Evolutionary conservation across 1,284 basidiomycete species (phyloP).

Genomic region (Fomitopsis betulina): DNA sequence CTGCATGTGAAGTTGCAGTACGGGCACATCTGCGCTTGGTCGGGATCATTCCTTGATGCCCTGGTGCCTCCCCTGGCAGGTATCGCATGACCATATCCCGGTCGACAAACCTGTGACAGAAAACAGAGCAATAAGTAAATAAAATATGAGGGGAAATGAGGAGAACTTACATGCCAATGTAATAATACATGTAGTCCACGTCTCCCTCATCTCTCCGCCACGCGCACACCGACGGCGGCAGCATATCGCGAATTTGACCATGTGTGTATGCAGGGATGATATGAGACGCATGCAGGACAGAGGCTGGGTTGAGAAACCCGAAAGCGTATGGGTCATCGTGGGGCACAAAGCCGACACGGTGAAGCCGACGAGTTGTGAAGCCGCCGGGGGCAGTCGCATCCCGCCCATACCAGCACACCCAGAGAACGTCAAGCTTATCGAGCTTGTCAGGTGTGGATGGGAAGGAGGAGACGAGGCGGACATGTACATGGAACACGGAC

Average conservation of each 20-base stretch:
- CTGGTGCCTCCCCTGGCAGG: not conserved
- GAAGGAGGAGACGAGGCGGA: not conserved
- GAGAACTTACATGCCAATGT: slow-evolving; percentile 20
- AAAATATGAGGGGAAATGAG: slow-evolving; percentile 6
- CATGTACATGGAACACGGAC: slow-evolving; percentile 22
- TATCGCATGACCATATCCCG: not conserved
- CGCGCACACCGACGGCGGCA: not conserved
- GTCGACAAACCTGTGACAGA: not conserved
- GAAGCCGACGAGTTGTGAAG: slow-evolving; percentile 18
- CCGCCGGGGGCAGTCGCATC: slow-evolving; percentile 18
- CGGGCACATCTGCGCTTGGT: not conserved
- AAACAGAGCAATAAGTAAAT: no score
- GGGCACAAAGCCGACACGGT: slow-evolving; percentile 28
- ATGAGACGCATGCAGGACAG: slow-evolving; percentile 31
- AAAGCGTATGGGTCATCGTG: slow-evolving; percentile 27
- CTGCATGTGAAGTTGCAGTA: not conserved
- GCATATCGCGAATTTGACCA: not conserved
- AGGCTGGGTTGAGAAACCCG: slow-evolving; percentile 34
- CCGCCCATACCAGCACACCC: slow-evolving; percentile 32
- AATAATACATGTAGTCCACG: slow-evolving; percentile 13
- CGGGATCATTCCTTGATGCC: not conserved
- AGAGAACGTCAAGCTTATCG: slow-evolving; percentile 28
- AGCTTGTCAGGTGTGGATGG: not conserved
- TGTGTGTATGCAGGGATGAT: slow-evolving; percentile 31
- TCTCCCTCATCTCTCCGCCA: not conserved